Conservation (phyloP, 208 protist species). For the Borovskyia barvae region DNA sequence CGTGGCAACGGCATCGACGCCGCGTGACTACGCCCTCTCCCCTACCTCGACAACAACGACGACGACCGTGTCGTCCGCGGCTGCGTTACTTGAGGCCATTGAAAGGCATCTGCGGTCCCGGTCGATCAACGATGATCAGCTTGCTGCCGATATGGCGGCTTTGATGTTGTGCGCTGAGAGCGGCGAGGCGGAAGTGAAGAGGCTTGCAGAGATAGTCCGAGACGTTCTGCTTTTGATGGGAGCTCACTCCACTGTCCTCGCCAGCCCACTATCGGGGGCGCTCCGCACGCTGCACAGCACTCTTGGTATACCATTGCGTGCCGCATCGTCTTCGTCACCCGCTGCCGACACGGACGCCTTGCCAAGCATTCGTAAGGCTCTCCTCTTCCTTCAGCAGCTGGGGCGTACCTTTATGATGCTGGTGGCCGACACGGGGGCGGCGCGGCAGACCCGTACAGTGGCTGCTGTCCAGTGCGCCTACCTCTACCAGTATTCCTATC, state of each 20-base stretch:
- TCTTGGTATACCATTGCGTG: conserved; percentile 40
- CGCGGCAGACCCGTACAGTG: conserved; percentile 52
- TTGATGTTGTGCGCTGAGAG: conserved; percentile 37
- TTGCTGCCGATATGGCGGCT: conserved; percentile 44
- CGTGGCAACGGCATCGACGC: conserved; percentile 14
- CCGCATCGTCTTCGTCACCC: no score
- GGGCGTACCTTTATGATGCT: conserved; percentile 56
- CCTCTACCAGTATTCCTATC: conserved; percentile 73
- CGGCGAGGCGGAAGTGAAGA: conserved; percentile 30
- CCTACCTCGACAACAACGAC: background rate
- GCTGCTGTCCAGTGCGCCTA: conserved; percentile 67
- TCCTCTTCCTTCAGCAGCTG: conserved; percentile 43
- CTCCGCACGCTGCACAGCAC: conserved; percentile 55
- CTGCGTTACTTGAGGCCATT: conserved; percentile 6
- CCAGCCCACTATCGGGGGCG: conserved; percentile 54
- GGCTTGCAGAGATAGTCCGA: conserved; percentile 41
- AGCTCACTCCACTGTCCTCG: conserved; percentile 47
- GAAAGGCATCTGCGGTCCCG: conserved; percentile 19
- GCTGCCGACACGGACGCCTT: conserved; percentile 6
- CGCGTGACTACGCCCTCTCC: background rate
- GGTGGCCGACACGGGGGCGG: conserved; percentile 41
- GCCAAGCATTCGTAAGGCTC: conserved; percentile 8
- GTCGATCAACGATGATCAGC: conserved; percentile 19
- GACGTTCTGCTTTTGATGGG: conserved; percentile 26
- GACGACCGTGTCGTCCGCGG: background rate